phyloP scores from a whole-genome alignment of 768 basidiomycete genomes.

The Leccinum uliginosum region DNA sequence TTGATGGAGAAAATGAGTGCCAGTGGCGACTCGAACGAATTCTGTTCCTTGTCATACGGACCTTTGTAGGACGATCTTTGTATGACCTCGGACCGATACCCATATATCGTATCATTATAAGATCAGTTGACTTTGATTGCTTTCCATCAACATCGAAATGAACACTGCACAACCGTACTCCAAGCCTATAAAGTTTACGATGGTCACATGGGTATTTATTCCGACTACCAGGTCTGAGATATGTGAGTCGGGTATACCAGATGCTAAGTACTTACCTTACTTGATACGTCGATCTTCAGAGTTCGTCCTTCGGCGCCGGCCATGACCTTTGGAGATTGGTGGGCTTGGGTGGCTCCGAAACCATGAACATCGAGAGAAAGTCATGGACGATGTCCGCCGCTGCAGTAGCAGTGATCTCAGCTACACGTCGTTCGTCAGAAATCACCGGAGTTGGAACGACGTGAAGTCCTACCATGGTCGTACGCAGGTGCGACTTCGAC shows the following conservation, averaged over 20 bases:
- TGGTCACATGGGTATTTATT: not conserved
- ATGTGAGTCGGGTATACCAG: not conserved
- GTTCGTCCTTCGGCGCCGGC: constrained; percentile 15
- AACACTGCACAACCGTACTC: not conserved
- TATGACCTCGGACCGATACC: constrained; percentile 20
- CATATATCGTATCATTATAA: constrained; percentile 16
- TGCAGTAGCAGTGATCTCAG: constrained; percentile 39
- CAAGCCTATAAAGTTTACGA: no score
- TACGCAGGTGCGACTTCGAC: constrained; percentile 27
- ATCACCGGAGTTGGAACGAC: not conserved
- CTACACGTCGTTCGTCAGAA: constrained; percentile 12
- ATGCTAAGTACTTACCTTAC: no score
- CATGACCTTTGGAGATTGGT: constrained; percentile 5
- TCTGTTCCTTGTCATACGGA: constrained; percentile 14
- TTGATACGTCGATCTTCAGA: constrained; percentile 6
- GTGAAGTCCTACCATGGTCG: constrained; percentile 19
- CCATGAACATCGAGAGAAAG: constrained; percentile 38
- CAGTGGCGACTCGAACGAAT: not conserved
- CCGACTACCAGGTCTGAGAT: not conserved
- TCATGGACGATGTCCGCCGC: constrained; percentile 46
- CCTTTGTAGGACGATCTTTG: constrained; percentile 10
- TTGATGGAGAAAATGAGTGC: constrained; percentile 9
- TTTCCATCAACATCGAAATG: not conserved
- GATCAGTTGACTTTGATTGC: not conserved
- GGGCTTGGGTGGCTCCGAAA: constrained; percentile 24